A percentile compares a stretch with the other conserved stretches of the same genome.
phyloP scores from a whole-genome alignment of 2,329 filamentous ascomycete genomes.

The Sphaerulina populicola region DNA sequence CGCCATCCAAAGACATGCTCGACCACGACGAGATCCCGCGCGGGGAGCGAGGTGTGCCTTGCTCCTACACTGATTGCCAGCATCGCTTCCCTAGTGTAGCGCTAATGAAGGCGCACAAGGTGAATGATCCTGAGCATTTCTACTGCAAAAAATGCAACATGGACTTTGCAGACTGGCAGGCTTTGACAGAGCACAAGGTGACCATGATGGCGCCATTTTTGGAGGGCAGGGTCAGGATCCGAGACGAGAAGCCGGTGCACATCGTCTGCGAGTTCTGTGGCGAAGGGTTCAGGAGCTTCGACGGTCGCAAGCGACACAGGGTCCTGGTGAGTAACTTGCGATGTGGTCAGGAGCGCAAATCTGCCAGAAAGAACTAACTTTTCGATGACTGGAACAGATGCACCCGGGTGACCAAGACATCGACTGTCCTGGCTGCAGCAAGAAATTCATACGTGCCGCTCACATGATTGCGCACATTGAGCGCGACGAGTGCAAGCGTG shows the following conservation, averaged over 20 bases:
- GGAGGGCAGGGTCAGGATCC: constrained; percentile 15
- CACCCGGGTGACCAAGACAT: constrained; percentile 46
- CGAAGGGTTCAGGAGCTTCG: constrained; percentile 47
- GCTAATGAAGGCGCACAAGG: constrained; percentile 48
- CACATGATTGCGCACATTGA: constrained; percentile 50
- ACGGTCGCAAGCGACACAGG: constrained; percentile 47
- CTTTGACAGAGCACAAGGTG: constrained; percentile 30
- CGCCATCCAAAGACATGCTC: neutral
- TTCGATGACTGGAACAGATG: neutral
- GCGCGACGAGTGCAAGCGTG: constrained; percentile 39
- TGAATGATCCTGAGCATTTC: constrained; percentile 34
- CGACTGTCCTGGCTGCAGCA: constrained; percentile 46
- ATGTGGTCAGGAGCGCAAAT: neutral
- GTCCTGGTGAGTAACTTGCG: constrained; percentile 36
- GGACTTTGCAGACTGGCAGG: constrained; percentile 31
- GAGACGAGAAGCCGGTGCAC: constrained; percentile 33
- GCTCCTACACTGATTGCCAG: constrained; percentile 43
- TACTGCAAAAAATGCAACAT: constrained; percentile 41
- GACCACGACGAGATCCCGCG: constrained; percentile 4
- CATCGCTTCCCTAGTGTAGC: constrained; percentile 39
- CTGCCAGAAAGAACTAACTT: constrained; percentile 1
- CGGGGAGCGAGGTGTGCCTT: constrained; percentile 23
- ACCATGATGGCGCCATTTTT: constrained; percentile 28
- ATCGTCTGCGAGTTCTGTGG: constrained; percentile 51
- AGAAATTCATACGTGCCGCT: constrained; percentile 42